Evolutionary conservation across 2,329 filamentous ascomycete species (phyloP), one percentile per base, ranked within the genome.

Genomic region (Cordyceps javanica): DNA sequence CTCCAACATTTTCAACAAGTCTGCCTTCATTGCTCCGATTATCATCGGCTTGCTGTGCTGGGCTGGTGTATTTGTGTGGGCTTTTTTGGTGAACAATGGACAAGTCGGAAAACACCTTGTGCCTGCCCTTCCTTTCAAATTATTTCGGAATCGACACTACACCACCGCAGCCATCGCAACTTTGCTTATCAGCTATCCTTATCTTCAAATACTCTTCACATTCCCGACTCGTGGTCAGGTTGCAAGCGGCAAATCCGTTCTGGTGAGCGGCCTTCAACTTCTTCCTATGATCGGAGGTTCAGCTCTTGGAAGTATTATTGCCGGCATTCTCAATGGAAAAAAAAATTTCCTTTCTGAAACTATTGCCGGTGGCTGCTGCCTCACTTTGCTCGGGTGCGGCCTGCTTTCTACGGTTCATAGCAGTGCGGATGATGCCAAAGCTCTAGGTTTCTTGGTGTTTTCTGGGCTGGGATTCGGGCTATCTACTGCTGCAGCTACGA

Each of bases 401-500:
- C 67, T 81, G 3, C 66, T 82, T 59, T 75, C 69, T 23, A 80
- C 74, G 1, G 58, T 67, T 0, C 60, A 64, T 19, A 62, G 60
- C 1, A 44, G 55, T 8, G 62, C 66, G 3, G 64, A 80, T 9
- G 72, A 79, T 60, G 64, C 71, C 2, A 81, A 77, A 61, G 69
- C 76, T 5, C 65, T 82, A 1, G 79, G 79, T 0, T 81, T 78
- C 58, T 63, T 82, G 53, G 71, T 73, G 0, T 76, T 82, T 55
- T 69, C 79, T n/a, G 80, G 80, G 3, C 65, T 82, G 30, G 80
- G 80, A 0, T 81, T 80, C 60, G 80, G 80, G 0, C 62, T 82
- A 36, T 73, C 74, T 3, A 75, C 78, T 2, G 69, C 78, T 1
- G 72, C 73, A 2, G 70, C 76, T 3, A 82, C 79, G 0, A 78